Evolutionary conservation across 805 yeast genomes (phyloP).

Genomic region (Candida vaughaniae): DNA sequence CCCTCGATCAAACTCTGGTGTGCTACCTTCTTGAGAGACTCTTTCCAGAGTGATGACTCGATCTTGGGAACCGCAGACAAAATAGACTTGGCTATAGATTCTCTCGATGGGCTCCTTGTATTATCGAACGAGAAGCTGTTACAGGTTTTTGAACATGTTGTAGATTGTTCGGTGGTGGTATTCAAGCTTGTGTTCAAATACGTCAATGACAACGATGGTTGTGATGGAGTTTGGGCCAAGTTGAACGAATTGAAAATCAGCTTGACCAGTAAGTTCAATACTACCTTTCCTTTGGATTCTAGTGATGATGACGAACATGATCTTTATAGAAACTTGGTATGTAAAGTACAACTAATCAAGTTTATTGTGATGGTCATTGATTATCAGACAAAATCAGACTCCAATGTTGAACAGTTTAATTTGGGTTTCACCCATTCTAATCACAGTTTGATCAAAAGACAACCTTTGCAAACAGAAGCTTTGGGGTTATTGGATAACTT

Average conservation of each 20-base stretch:
- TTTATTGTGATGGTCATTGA: constrained; percentile 54
- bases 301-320: constrained; percentile 51
- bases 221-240: constrained; percentile 52
- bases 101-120: constrained; percentile 30
- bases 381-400: constrained; percentile 45
- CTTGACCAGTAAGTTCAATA: constrained; percentile 61
- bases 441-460: constrained; percentile 64
- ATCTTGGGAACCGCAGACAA: constrained; percentile 26
- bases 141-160: constrained; percentile 27
- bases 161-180: constrained; percentile 39
- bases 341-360: constrained; percentile 69
- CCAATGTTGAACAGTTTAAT: constrained; percentile 40
- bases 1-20: constrained; percentile 40
- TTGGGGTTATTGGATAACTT: constrained; percentile 65
- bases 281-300: constrained; percentile 52
- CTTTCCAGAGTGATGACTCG: constrained; percentile 30
- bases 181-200: constrained; percentile 46
- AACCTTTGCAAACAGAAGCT: constrained; percentile 64
- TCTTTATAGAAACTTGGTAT: constrained; percentile 50
- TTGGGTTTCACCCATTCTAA: constrained; percentile 48
- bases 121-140: constrained; percentile 30
- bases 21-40: constrained; percentile 35
- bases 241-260: constrained; percentile 54
- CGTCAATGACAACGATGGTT: constrained; percentile 48
- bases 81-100: constrained; percentile 41